These are phyloP conservation scores for Novymonas esmeraldas DNA, from an alignment of 208 protist genomes.

Conservation along the genomic window DNA sequence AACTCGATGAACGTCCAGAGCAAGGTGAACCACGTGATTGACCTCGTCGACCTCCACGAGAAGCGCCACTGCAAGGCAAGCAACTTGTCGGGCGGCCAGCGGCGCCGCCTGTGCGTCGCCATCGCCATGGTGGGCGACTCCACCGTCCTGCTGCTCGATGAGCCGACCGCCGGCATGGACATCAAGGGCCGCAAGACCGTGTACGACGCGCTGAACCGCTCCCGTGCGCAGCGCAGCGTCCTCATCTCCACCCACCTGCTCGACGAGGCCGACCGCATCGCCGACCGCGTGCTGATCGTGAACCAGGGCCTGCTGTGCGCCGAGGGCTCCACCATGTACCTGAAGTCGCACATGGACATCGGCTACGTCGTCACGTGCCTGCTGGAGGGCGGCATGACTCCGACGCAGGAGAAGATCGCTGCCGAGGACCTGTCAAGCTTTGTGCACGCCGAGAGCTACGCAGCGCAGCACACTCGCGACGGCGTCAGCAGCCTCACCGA, in stretches of 20 bases:
- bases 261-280: constrained; percentile 97
- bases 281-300: constrained; percentile 94
- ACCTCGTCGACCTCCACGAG: constrained; percentile 58
- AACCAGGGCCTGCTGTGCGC: constrained; percentile 65
- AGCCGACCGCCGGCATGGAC: constrained; percentile 94
- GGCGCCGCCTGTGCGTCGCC: constrained; percentile 80
- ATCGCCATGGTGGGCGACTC: constrained; percentile 87
- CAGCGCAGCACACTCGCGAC: constrained; percentile 23
- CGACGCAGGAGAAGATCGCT: constrained; percentile 43
- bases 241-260: constrained; percentile 92
- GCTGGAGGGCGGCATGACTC: constrained; percentile 43
- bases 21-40: constrained; percentile 50
- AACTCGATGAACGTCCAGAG: constrained; percentile 46
- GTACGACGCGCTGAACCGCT: constrained; percentile 68
- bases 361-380: constrained; percentile 81
- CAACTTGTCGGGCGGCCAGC: constrained; percentile 80
- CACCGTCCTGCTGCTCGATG: constrained; percentile 85
- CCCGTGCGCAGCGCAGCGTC: constrained; percentile 54
- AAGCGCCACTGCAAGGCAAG: constrained; percentile 54
- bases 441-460: constrained; percentile 54
- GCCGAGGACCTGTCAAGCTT: constrained; percentile 52
- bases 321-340: constrained; percentile 72
- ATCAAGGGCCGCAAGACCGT: constrained; percentile 65
- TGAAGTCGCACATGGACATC: constrained; percentile 77
- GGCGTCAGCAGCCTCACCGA: background rate